Evolutionary conservation across 1,284 basidiomycete genomes (phyloP).

Genomic region (Cutaneotrichosporon dermatis): DNA sequence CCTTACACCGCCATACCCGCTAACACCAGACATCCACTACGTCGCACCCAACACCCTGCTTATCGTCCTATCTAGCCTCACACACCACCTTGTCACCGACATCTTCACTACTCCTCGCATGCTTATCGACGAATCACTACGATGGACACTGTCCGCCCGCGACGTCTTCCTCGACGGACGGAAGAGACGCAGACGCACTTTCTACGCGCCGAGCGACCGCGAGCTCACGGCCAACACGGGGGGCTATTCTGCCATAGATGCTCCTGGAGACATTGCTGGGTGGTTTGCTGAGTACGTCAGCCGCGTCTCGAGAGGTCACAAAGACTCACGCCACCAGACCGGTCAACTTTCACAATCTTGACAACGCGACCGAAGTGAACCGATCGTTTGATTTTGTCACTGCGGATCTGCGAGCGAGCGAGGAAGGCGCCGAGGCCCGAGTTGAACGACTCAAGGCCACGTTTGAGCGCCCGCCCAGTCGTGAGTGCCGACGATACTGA

Average conservation of each 20-base stretch:
- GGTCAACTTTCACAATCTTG: constrained; percentile 35
- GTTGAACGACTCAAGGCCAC: constrained; percentile 15
- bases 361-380: constrained; percentile 32
- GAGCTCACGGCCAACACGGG: constrained; percentile 22
- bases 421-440: constrained; percentile 5
- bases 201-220: constrained; percentile 8
- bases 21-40: constrained; percentile 27
- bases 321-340: constrained; percentile 10
- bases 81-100: constrained; percentile 31
- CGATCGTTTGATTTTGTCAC: constrained; percentile 27
- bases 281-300: constrained; percentile 38
- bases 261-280: constrained; percentile 19
- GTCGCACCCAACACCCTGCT: constrained; percentile 19
- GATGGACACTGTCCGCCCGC: constrained; percentile 26
- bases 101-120: constrained; percentile 26
- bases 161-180: constrained; percentile 33
- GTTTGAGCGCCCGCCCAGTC: constrained; percentile 19
- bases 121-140: constrained; percentile 22
- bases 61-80: constrained; percentile 34
- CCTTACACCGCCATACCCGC: neutral
- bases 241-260: constrained; percentile 24
- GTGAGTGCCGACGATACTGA: constrained; percentile 13
- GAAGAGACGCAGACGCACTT: constrained; percentile 7
- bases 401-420: constrained; percentile 25
- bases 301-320: no score